Percentiles rank a stretch among this genome's conserved stretches.
Evolutionary conservation across 345 rosid genomes (phyloP).

Genomic region (Melastoma malabathricum): DNA sequence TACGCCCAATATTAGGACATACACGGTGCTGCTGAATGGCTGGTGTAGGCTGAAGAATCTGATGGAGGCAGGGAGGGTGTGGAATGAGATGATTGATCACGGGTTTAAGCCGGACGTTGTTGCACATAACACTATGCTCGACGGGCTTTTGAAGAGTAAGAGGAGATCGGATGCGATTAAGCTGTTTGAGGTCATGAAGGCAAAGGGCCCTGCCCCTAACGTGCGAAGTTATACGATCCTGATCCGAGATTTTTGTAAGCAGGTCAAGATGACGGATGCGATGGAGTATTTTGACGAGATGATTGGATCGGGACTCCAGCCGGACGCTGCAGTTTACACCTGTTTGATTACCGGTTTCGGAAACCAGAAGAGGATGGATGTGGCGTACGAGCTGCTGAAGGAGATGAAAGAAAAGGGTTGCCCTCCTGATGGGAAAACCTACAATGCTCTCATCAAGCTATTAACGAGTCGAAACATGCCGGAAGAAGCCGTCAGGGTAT

Average conservation of each 20-base stretch:
- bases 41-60: constrained; percentile 73
- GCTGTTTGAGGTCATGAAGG: constrained; percentile 71
- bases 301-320: constrained; percentile 41
- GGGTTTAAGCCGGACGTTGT: constrained; percentile 69
- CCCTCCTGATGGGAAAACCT: constrained; percentile 77
- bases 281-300: constrained; percentile 62
- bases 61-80: constrained; percentile 80
- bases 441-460: constrained; percentile 67
- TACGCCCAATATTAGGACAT: constrained; percentile 57
- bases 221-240: constrained; percentile 60
- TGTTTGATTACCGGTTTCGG: constrained; percentile 85
- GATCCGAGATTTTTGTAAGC: constrained; percentile 65
- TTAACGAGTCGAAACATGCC: constrained; percentile 52
- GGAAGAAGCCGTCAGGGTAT: constrained; percentile 51
- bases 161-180: constrained; percentile 68
- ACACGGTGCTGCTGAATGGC: constrained; percentile 62
- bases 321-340: constrained; percentile 69
- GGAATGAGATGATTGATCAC: constrained; percentile 82
- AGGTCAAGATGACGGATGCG: constrained; percentile 57
- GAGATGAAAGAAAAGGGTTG: constrained; percentile 72
- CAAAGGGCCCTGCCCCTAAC: constrained; percentile 63
- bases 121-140: constrained; percentile 65
- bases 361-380: constrained; percentile 46
- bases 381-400: constrained; percentile 48
- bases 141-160: constrained; percentile 55